Base-by-base conservation (phyloP, 148 eudicot genomes). In the Tetragonia tetragonoides region DNA sequence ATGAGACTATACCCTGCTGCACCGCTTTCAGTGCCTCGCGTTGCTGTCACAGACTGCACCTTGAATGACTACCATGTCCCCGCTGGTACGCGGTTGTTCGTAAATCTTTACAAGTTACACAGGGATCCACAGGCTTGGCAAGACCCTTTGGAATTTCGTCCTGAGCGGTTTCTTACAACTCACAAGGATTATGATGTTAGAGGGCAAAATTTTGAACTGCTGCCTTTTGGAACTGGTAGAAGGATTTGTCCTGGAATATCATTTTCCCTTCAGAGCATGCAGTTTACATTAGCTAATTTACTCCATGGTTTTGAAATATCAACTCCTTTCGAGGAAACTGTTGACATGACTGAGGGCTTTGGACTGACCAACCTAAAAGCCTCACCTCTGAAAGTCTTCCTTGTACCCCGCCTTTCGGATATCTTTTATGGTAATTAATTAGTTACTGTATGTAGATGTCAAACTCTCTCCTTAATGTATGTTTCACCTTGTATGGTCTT, bases 191-290 rank as follows among this genome's bases (percentile, higher is more conserved):
- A 76, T 61, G 84, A 82, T 42, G 56, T 81, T 44, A 49, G 44
- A 24, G 83, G 79, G 3, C 49, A 51, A 10, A 46, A 75, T 17
- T 79, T 68, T 67, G 86, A 84, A 59, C 56, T 77, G 51, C 39
- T 80, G 1, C 84, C 83, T 17, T 84, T 84, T 63, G 86, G 83
- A 28, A 68, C 81, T 47, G 81, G 86, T 8, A 73, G 81, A 72
- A 80, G 83, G 62, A 71, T 68, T 28, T 81, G 81, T 28, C 34
- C 34, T 28, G 34, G 34, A 28, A 28, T 28, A 28, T 28, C 34
- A 28, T 28, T 28, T 28, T 28, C 34, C 34, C 34, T 28, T 28
- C 34, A 28, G 34, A 28, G 34, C 34, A 28, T 28, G 34, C 34
- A 28, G 1, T 28, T 28, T 28, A 28, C 34, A 28, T 28, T 28